A percentile compares a stretch with the other conserved stretches of the same genome.
phyloP scores from a whole-genome alignment of 2,329 filamentous ascomycete genomes.

The Nemania diffusa region DNA sequence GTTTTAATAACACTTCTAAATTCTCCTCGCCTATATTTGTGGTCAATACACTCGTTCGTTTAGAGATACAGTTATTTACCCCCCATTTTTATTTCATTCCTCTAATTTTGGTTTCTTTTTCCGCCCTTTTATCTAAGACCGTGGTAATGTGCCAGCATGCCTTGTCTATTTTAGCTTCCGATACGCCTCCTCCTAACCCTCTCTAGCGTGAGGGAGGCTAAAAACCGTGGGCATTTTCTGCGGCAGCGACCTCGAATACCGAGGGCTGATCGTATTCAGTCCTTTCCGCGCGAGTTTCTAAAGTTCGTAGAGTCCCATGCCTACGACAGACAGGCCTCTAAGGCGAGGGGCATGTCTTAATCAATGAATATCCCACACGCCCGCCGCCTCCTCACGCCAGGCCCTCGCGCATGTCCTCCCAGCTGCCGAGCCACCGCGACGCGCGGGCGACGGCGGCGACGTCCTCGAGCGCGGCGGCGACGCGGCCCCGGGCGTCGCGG shows the following conservation, averaged over 20 bases:
- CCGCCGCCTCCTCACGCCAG: not conserved
- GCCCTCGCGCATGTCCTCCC: constrained; percentile 57
- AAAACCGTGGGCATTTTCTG: too few species aligned
- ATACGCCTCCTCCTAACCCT: not conserved
- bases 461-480: constrained; percentile 69
- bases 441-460: constrained; percentile 67
- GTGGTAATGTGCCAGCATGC: not conserved
- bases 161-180: not conserved
- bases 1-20: not conserved
- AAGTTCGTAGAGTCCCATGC: too few species aligned
- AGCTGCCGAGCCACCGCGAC: constrained; percentile 77
- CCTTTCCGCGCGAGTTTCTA: too few species aligned
- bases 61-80: not conserved
- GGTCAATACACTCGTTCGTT: not conserved
- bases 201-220: not conserved
- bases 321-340: too few species aligned
- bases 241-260: too few species aligned
- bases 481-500: constrained; percentile 64
- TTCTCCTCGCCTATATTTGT: not conserved
- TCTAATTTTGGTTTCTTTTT: not conserved
- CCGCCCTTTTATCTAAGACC: not conserved
- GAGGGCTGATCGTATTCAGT: too few species aligned
- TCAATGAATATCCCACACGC: too few species aligned
- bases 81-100: not conserved
- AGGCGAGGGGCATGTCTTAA: too few species aligned